Evolutionary conservation across 2,329 filamentous ascomycete species (phyloP), one percentile per base, ranked within the genome.

Genomic region (Hypoxylon rubiginosum): DNA sequence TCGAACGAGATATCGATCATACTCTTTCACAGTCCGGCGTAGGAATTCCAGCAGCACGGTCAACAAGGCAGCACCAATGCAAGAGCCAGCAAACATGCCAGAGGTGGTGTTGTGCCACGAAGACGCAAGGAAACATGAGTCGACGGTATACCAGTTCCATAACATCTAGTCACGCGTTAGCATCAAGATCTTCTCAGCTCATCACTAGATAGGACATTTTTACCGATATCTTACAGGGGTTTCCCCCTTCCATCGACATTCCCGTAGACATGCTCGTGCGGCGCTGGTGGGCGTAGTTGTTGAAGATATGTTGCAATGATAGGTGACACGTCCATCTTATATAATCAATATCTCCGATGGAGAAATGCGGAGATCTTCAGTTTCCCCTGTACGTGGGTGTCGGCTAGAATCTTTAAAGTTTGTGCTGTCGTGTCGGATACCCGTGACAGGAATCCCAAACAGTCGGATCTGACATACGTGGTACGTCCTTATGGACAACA

Each of bases 31-130:
- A 19, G 86, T 73, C 30, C 92, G 90, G 55, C 92, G 91, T 26
- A 95, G 84, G 64, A 90, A 82, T 75, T 96, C 92, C 71, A 96
- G 89, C 5, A 80, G 75, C 62, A 95, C 85, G 71, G 92, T 91
- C 61, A 97, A 88, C 19, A 90, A 80, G 66, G 93, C 82, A 39
- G 93, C 89, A 65, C 91, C 92, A 74, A 97, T 90, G 80, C 92
- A 96, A 57, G 90, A 91, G 21, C 90, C 92, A 50, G 90, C 92
- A 76, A 97, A 95, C 85, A 91, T 91, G 78, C 85, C 89, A 3
- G 79, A 80, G 21, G 89, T 90, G 11, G 82, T 89, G 77, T 94
- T 86, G 74, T 89, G 89, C 92, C 92, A 96, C 34, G 85, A 83
- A 6, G 77, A 73, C 24, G 90, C 80, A 74, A 96, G 85, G 83